Conservation (phyloP, 2,329 filamentous ascomycete genomes). For the Fusarium odoratissimum region DNA sequence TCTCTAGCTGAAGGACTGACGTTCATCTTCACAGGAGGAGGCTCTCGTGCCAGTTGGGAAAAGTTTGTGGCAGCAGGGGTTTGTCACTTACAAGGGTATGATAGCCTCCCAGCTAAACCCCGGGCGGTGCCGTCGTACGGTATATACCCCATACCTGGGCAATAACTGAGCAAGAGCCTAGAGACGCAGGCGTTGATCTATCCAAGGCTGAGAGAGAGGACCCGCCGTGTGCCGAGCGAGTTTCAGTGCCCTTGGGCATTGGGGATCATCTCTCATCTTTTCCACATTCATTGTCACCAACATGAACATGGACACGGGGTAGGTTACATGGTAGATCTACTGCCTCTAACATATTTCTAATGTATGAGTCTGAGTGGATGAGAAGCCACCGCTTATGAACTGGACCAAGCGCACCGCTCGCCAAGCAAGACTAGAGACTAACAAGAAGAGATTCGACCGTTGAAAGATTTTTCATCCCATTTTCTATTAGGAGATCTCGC, state of each 20-base stretch:
- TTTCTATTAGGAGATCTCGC: slow-evolving; percentile 4
- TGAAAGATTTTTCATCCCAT: slow-evolving; percentile 1
- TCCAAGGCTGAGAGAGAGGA: slow-evolving; percentile 8
- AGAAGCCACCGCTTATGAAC: not conserved
- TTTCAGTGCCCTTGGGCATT: not conserved
- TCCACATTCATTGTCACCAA: not conserved
- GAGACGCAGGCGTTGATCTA: not conserved
- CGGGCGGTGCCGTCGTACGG: slow-evolving; percentile 28
- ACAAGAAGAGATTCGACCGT: slow-evolving; percentile 3
- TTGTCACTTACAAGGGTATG: slow-evolving; percentile 6
- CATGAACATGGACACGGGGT: slow-evolving; percentile 10
- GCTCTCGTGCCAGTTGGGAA: slow-evolving; percentile 6
- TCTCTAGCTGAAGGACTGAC: slow-evolving; percentile 8
- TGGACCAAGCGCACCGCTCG: slow-evolving; percentile 8
- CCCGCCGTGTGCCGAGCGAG: slow-evolving; percentile 14
- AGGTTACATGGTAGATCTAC: slow-evolving; percentile 19
- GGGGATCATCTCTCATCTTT: not conserved
- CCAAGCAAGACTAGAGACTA: not conserved
- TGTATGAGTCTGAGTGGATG: slow-evolving; percentile 2
- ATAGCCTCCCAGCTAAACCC: slow-evolving; percentile 2
- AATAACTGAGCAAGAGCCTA: not conserved
- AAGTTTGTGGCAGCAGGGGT: slow-evolving; percentile 30
- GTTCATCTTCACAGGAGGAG: not conserved
- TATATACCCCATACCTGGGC: slow-evolving; percentile 21
- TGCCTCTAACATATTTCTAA: not conserved